Evolutionary conservation across 129 eudicot genomes (phyloP), one percentile per base, ranked within the genome.

Genomic region (Flaveria brownii): DNA sequence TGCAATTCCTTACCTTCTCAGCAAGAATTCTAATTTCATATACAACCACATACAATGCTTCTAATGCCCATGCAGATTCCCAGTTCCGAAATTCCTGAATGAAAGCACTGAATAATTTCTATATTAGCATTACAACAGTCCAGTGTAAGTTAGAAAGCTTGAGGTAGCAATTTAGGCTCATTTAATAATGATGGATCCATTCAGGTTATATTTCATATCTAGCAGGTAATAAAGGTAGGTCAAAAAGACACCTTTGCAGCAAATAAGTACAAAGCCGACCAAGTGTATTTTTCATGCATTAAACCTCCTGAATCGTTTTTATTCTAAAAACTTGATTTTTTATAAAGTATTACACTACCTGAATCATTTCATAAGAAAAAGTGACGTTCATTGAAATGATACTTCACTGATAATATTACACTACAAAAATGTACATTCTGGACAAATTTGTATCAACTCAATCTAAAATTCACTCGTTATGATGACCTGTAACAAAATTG

Each of bases 41-140:
- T 74, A 87, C 92, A 80, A 95, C 78, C 61, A 91, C 96, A 77
- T 89, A 89, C 43, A 95, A 72, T 7, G 99, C 94, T 85, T 95
- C 94, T 72, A 95, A 83, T 36, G 94, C 97, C 99, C 99, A 95
- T 17, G 97, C 94, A 3, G 97, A 87, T 82, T 95, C 99, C 97
- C 97, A 95, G 47, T 89, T 91, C 70, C 97, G 89, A 69, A 95
- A 91, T 73, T 95, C 99, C 91, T 91, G 99, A 75, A 89, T 83
- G 76, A 95, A 91, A 66, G 96, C 93, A 85, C 98, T 94, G 83
- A 41, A 84, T 43, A 76, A 70, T 52, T 33, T 84, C 60, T 76
- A 25, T 64, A 73, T 83, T 76, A 81, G 68, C 76, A 61, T 60
- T 55, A 12, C 17, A 15, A 72, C 66, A 17, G 62, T 28, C 51